Base-by-base conservation (phyloP, 345 rosid genomes). In the Salix udensis region DNA sequence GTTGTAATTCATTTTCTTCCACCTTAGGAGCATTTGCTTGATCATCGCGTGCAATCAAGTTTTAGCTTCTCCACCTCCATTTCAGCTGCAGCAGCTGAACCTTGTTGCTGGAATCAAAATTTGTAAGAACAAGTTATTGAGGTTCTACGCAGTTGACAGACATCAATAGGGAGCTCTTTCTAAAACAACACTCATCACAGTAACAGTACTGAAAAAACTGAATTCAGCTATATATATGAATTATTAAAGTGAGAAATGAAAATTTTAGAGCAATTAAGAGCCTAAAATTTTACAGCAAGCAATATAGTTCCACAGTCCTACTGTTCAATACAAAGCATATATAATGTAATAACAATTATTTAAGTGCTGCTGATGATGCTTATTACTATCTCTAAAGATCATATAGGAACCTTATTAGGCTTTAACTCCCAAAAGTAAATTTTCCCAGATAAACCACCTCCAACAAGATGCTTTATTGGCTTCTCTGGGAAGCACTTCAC, bases 281-380 rank as follows among this genome's bases (percentile, higher is more conserved):
- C 98, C 98, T 89, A 87, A 61, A 93, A 86, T 78, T 89, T 90
- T 85, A 96, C 97, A 77, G 92, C 88, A 30, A 95, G 85, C 84
- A 93, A 84, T 44, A 87, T 72, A 83, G n/a, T n/a, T n/a, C n/a
- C n/a, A n/a, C n/a, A n/a, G n/a, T n/a, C n/a, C n/a, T n/a, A n/a
- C n/a, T n/a, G n/a, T n/a, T n/a, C n/a, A n/a, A n/a, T n/a, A n/a
- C n/a, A n/a, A 88, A 40, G 67, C 23, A 50, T 42, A n/a, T 2
- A 30, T 30, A 30, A 77, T 23, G 19, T 15, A 39, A 52, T 7
- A 52, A 52, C 4, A 19, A 52, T 18, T 52, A 52, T 52, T 19
- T 52, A 19, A 18, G 9, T 52, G 58, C 23, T 52, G 58, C 0
- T 19, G 11, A 6, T 52, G 58, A 19, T 52, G 23, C 58, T 52